Percentiles rank a stretch among this genome's conserved stretches.
These are phyloP conservation scores for Phytomonas sp. DNA, from an alignment of 208 protist species.

Conservation along the genomic window DNA sequence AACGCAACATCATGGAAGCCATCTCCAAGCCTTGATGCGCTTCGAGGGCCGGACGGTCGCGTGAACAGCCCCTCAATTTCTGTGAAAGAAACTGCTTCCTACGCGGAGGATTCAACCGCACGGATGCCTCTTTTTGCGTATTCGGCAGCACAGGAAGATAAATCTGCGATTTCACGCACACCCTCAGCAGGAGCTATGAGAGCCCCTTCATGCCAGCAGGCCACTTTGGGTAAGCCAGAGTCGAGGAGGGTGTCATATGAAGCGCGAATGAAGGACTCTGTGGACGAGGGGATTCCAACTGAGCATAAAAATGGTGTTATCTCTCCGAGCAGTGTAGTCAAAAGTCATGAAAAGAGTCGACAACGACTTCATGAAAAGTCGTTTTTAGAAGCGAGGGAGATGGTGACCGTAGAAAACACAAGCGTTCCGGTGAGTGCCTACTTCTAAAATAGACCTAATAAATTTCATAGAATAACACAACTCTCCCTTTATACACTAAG, in stretches of 20 bases:
- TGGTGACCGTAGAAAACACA: slow-evolving; percentile 5
- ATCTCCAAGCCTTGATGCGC: background rate
- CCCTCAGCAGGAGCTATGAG: background rate
- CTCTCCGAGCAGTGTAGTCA: background rate
- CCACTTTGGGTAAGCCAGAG: background rate
- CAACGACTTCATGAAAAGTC: background rate
- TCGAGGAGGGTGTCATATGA: background rate
- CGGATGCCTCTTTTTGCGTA: too few relatives aligned
- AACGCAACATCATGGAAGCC: background rate
- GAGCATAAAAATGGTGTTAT: background rate
- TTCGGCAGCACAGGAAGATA: too few relatives aligned
- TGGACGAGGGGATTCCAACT: background rate
- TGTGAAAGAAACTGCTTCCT: too few relatives aligned
- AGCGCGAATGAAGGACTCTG: background rate
- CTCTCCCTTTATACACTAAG: background rate
- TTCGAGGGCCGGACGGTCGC: too few relatives aligned
- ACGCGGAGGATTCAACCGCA: too few relatives aligned
- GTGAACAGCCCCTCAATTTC: too few relatives aligned
- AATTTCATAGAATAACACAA: slow-evolving; percentile 1
- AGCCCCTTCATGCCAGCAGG: background rate
- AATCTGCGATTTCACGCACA: background rate
- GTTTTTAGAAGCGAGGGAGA: background rate
- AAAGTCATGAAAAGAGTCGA: background rate
- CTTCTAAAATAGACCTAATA: slow-evolving; percentile 3
- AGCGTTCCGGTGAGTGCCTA: slow-evolving; percentile 1